Evolutionary conservation across 306 rosid species (phyloP).

Genomic region (Quercus suber): DNA sequence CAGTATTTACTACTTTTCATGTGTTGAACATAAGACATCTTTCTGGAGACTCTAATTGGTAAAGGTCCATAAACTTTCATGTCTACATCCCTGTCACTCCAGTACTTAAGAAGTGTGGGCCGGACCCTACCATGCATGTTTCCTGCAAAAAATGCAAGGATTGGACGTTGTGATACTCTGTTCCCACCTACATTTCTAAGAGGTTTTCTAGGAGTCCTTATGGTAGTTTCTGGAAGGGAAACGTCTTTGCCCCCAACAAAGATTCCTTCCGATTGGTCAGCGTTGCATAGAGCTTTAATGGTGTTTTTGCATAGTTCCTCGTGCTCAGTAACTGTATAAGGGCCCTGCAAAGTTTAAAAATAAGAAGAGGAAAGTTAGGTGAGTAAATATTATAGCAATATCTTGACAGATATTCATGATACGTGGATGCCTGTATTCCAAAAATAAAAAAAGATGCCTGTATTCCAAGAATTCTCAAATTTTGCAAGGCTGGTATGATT

Average conservation of each 20-base stretch:
- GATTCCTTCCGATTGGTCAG: slow-evolving; percentile 76
- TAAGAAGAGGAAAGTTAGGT: slow-evolving; percentile 13
- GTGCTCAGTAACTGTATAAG: slow-evolving; percentile 77
- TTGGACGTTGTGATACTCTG: slow-evolving; percentile 73
- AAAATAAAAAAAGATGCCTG: background rate
- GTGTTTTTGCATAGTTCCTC: slow-evolving; percentile 66
- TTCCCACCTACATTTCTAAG: slow-evolving; percentile 82
- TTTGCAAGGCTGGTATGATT: background rate
- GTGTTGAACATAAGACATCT: slow-evolving; percentile 85
- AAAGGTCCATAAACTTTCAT: slow-evolving; percentile 84
- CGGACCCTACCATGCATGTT: slow-evolving; percentile 98
- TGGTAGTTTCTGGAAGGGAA: slow-evolving; percentile 90
- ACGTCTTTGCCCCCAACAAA: slow-evolving; percentile 73
- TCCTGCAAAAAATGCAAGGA: slow-evolving; percentile 96
- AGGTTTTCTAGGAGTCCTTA: slow-evolving; percentile 77
- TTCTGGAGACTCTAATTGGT: slow-evolving; percentile 62
- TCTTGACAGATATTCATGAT: slow-evolving; percentile 5
- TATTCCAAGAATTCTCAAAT: background rate
- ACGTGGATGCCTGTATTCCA: slow-evolving; percentile 3
- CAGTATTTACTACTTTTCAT: slow-evolving; percentile 95
- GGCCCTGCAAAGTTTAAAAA: slow-evolving; percentile 60
- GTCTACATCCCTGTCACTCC: slow-evolving; percentile 77
- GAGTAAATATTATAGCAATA: background rate
- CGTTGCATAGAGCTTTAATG: slow-evolving; percentile 91
- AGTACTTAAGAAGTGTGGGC: slow-evolving; percentile 65